Evolutionary conservation across 352 stramenopile species (phyloP).

Genomic region (Phytophthora parvispora): DNA sequence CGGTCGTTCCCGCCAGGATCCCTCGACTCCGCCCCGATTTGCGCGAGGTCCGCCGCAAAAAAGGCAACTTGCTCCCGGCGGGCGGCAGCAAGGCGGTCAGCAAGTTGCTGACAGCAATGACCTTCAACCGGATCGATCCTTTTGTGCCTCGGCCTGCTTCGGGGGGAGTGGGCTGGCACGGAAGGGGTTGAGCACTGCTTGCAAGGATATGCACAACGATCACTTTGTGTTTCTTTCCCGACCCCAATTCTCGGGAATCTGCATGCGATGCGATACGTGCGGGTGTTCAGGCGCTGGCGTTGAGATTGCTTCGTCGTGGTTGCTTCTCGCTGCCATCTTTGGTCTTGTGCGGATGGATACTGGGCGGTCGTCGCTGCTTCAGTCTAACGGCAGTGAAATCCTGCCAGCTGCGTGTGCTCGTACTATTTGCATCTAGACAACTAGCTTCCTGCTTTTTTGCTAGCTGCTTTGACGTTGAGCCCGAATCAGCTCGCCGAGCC

Average conservation of each 20-base stretch:
- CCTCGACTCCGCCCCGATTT: constrained; percentile 23
- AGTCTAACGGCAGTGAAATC: no score
- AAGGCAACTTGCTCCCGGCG: neutral
- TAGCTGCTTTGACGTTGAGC: no score
- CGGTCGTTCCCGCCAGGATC: constrained; percentile 19
- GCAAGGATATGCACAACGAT: neutral
- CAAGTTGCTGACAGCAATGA: no score
- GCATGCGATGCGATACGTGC: neutral
- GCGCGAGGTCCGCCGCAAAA: neutral
- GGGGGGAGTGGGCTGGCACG: neutral
- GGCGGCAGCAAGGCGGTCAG: neutral
- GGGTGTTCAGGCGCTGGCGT: neutral
- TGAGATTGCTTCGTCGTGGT: neutral
- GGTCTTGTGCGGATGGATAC: no score
- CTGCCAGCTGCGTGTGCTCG: no score
- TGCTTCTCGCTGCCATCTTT: no score
- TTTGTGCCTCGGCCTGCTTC: neutral
- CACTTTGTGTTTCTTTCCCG: neutral
- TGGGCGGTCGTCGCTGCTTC: no score
- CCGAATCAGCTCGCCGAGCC: no score
- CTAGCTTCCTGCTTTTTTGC: no score
- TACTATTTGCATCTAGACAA: no score
- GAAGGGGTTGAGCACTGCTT: neutral
- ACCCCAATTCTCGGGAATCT: no score
- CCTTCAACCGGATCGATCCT: neutral